phyloP scores from a whole-genome alignment of 2,329 filamentous ascomycete species.

The Alternaria dauci region DNA sequence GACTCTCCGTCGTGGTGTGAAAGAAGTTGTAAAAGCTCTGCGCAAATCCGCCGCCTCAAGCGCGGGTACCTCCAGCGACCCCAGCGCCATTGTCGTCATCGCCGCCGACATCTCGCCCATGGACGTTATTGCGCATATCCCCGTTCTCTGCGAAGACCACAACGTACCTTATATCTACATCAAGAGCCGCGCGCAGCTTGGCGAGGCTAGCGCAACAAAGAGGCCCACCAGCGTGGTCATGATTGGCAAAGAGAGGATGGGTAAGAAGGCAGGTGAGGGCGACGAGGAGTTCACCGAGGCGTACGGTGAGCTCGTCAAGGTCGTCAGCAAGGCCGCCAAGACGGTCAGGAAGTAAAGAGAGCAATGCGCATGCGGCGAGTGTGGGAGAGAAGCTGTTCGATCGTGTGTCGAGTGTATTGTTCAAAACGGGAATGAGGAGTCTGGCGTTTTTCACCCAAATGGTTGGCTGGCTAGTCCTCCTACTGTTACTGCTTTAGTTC shows the following conservation, averaged over 20 bases:
- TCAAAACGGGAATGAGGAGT: slow-evolving; percentile 29
- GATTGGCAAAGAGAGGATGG: slow-evolving; percentile 65
- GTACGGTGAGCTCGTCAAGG: slow-evolving; percentile 65
- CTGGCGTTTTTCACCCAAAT: slow-evolving; percentile 20
- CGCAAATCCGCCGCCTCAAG: slow-evolving; percentile 84
- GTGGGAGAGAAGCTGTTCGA: slow-evolving; percentile 14
- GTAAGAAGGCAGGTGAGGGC: slow-evolving; percentile 59
- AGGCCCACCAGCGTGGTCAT: slow-evolving; percentile 96
- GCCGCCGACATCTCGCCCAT: slow-evolving; percentile 97
- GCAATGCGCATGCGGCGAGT: slow-evolving; percentile 3
- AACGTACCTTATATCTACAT: slow-evolving; percentile 97
- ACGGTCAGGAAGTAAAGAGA: slow-evolving; percentile 60
- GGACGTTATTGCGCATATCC: slow-evolving; percentile 98
- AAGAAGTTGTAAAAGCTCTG: slow-evolving; percentile 98
- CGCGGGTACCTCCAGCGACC: slow-evolving; percentile 64
- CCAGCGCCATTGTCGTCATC: slow-evolving; percentile 82
- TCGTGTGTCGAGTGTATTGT: slow-evolving; percentile 25
- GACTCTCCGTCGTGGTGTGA: slow-evolving; percentile 95
- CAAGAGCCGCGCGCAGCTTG: slow-evolving; percentile 88
- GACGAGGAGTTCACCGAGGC: slow-evolving; percentile 61
- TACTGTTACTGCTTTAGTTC: slow-evolving; percentile 7
- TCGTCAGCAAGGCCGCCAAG: slow-evolving; percentile 66
- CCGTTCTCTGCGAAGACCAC: slow-evolving; percentile 97
- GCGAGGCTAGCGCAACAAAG: slow-evolving; percentile 93
- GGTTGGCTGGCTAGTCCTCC: slow-evolving; percentile 6